phyloP scores from a whole-genome alignment of 768 basidiomycete genomes.

The Hericium erinaceus region DNA sequence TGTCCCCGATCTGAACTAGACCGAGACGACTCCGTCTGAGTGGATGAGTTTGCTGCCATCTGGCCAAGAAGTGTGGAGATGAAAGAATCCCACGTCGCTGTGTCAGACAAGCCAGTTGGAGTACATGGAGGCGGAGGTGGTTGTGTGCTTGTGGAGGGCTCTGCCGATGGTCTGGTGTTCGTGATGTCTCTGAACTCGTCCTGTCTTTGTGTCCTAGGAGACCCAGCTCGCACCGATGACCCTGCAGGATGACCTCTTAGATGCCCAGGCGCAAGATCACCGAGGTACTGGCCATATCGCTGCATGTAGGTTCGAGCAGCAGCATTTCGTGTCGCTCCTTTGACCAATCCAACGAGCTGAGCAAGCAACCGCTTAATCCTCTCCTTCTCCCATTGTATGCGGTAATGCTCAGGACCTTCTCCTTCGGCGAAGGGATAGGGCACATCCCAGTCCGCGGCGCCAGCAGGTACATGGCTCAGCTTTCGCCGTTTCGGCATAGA shows the following conservation, averaged over 20 bases:
- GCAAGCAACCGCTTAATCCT: slow-evolving; percentile 52
- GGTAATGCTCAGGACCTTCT: slow-evolving; percentile 63
- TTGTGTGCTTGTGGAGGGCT: neutral
- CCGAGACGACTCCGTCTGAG: no score
- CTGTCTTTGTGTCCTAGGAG: neutral
- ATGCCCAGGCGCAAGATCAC: no score
- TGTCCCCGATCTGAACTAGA: no score
- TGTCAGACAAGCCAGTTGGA: slow-evolving; percentile 2
- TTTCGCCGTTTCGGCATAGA: slow-evolving; percentile 49
- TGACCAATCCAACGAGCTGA: slow-evolving; percentile 53
- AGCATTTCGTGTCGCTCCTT: slow-evolving; percentile 51
- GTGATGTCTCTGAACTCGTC: slow-evolving; percentile 1
- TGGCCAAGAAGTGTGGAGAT: slow-evolving; percentile 31
- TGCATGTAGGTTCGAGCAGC: slow-evolving; percentile 40
- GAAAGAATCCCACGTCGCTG: slow-evolving; percentile 30
- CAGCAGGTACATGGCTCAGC: slow-evolving; percentile 62
- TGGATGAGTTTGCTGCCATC: neutral
- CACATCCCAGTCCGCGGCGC: slow-evolving; percentile 75
- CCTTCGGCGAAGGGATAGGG: slow-evolving; percentile 69
- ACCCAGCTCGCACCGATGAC: neutral
- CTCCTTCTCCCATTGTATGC: slow-evolving; percentile 52
- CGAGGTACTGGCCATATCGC: neutral
- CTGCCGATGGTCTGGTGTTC: neutral
- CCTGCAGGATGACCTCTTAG: neutral
- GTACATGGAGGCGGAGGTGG: neutral